Evolutionary conservation across 2,329 filamentous ascomycete genomes (phyloP), one percentile per base, ranked within the genome.

Genomic region (Plectosphaerella sp.): DNA sequence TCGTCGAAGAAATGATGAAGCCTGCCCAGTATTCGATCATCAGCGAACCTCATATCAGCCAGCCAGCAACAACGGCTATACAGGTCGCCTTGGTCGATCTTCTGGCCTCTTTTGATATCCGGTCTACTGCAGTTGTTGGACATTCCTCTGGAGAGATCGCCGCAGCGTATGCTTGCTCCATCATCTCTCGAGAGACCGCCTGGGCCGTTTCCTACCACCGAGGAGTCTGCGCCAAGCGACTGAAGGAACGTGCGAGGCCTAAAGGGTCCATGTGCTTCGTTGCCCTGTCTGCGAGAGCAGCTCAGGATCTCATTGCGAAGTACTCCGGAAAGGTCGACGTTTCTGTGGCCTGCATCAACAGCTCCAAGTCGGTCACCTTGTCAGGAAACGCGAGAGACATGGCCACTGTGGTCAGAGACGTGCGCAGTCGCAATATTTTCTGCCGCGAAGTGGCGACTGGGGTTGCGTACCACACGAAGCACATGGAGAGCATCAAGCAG

Each of bases 121-220:
- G 45, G 1, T 69, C 72, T 2, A 54, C 53, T 6, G 58, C 63
- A 16, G 70, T 74, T 4, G 61, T 76, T 8, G 73, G 74, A 1
- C 74, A 77, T 54, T 76, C 74, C 1, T 76, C 73, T 1, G 74
- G 74, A 2, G 74, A 77, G 50, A 71, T 77, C 33, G 74, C 73
- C 1, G 74, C 74, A 7, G 72, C 74, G 1, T 74, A 70, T 50
- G 70, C 73, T 9, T 62, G 61, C 1, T 68, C 65, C 0, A 63
- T 64, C 15, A 61, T 77, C 18, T 63, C 65, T 2, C 61, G 62
- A 18, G 59, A 70, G 47, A 61, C 62, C 6, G 74, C 73, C 5
- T 75, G 72, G 70, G 61, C 67, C 45, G 63, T 73, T 33, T 68
- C 73, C 3, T 76, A 72, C 53, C 64, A 68, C 20, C 71, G 74